These are phyloP conservation scores for Suillus fuscotomentosus DNA, from an alignment of 768 basidiomycete genomes.

Conservation along the genomic window DNA sequence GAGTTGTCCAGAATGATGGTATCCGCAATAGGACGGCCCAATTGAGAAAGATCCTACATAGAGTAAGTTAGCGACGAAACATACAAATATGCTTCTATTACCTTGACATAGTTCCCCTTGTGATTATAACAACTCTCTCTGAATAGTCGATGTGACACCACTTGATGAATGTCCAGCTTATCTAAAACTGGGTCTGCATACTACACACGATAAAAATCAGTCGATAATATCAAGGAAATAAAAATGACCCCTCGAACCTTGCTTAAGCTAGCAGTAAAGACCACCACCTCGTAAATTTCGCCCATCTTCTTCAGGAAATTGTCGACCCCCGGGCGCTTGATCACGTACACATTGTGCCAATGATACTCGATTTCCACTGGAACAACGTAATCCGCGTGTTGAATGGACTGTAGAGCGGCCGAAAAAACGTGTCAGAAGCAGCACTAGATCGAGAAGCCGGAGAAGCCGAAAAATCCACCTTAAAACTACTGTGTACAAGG, in stretches of 20 bases:
- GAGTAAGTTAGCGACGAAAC: background rate
- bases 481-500: slow-evolving; percentile 96
- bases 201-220: slow-evolving; percentile 38
- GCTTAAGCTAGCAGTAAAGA: slow-evolving; percentile 97
- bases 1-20: slow-evolving; percentile 99
- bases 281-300: slow-evolving; percentile 95
- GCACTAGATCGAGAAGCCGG: slow-evolving; percentile 1
- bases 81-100: slow-evolving; percentile 29
- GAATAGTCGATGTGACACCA: slow-evolving; percentile 93
- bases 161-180: slow-evolving; percentile 90
- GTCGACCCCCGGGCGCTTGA: slow-evolving; percentile 98
- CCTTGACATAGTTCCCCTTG: slow-evolving; percentile 99
- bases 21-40: slow-evolving; percentile 90
- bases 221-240: slow-evolving; percentile 5
- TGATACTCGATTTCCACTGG: slow-evolving; percentile 99
- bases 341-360: slow-evolving; percentile 98
- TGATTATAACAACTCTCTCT: slow-evolving; percentile 99
- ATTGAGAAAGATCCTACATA: slow-evolving; percentile 92
- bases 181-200: slow-evolving; percentile 99
- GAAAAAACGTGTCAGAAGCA: slow-evolving; percentile 13
- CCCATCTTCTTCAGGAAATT: slow-evolving; percentile 98
- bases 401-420: slow-evolving; percentile 64
- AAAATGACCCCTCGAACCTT: slow-evolving; percentile 56
- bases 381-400: slow-evolving; percentile 95
- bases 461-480: slow-evolving; percentile 50